Evolutionary conservation across 2,329 filamentous ascomycete genomes (phyloP), one percentile per base, ranked within the genome.

Genomic region (Corinectria fuckeliana): DNA sequence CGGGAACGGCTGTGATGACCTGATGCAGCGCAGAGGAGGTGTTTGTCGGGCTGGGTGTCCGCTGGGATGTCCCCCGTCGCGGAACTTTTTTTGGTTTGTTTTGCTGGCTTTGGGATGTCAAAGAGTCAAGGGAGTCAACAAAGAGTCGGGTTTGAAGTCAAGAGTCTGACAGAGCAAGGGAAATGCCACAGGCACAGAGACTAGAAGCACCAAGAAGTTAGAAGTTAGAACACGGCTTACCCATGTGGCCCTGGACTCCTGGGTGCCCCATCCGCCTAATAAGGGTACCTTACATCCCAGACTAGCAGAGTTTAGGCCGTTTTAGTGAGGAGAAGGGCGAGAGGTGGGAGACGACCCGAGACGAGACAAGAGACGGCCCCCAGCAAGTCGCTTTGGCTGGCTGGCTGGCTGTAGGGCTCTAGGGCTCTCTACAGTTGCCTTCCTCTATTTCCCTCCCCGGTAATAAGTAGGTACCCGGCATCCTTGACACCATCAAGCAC

Each of bases 21-120:
- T 68, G 68, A 70, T 70, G 65, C 63, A 66, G 56, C 58, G 60
- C 28, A 42, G 63, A 61, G 51, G 61, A 48, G 60, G 68, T 62
- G 65, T 66, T 50, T 52, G 50, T 65, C 55, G 64, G 60, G 44
- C 55, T 63, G 44, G 50, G 56, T 56, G 53, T 60, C 59, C 63
- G 61, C 68, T 68, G 63, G 66, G 66, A 70, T 68, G 41, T 58
- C 60, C 66, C 66, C 65, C 65, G 67, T 67, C 50, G 61, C 60
- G 56, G 50, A 44, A 30, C 47, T 30, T 56, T 48, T 45, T 56
- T 39, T 44, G n/a, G n/a, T 61, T 62, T 56, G 30, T 39, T 60
- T 58, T 60, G 59, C n/a, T n/a, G 50, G 20, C 8, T n/a, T 44
- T 16, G 20, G 34, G 21, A 51, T 23, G 50, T 52, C 36, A 48